Percentiles rank a stretch among this genome's conserved stretches.
Conservation (phyloP, 208 protist species). For the Leishmania amazonensis region DNA sequence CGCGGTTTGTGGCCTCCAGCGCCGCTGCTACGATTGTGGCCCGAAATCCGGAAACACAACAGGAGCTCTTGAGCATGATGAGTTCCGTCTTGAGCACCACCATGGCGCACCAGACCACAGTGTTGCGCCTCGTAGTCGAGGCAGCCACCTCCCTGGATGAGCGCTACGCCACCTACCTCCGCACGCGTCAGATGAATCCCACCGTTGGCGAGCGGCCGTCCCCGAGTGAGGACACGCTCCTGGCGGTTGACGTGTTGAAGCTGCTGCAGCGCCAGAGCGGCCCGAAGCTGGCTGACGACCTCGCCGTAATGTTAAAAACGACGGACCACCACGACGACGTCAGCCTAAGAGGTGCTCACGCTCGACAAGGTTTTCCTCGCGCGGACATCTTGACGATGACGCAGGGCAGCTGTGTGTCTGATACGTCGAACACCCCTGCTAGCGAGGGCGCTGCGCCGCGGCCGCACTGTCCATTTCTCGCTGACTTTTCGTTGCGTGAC, state of each 20-base stretch:
- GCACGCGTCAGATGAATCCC: slow-evolving; percentile 21
- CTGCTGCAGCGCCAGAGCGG: slow-evolving; percentile 5
- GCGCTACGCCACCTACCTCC: slow-evolving; percentile 15
- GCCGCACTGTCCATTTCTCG: background rate
- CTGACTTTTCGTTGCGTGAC: slow-evolving; percentile 25
- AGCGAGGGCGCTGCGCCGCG: background rate
- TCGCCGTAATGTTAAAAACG: background rate
- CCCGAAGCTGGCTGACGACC: background rate
- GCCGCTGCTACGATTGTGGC: background rate
- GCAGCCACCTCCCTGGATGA: background rate
- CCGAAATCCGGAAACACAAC: slow-evolving; percentile 27
- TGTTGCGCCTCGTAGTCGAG: background rate
- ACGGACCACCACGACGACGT: background rate
- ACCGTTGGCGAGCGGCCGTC: background rate
- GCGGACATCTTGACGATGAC: background rate
- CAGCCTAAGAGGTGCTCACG: background rate
- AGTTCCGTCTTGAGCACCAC: slow-evolving; percentile 22
- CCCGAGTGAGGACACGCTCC: slow-evolving; percentile 16
- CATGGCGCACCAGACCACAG: slow-evolving; percentile 28
- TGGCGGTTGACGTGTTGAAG: slow-evolving; percentile 21
- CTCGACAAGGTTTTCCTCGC: too few species aligned
- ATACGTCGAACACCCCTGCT: too few species aligned
- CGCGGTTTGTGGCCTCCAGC: slow-evolving; percentile 5
- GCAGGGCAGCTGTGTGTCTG: background rate
- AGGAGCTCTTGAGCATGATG: slow-evolving; percentile 35